Evolutionary conservation across 305 asterid genomes (phyloP).

Genomic region (Coffea humblotiana): DNA sequence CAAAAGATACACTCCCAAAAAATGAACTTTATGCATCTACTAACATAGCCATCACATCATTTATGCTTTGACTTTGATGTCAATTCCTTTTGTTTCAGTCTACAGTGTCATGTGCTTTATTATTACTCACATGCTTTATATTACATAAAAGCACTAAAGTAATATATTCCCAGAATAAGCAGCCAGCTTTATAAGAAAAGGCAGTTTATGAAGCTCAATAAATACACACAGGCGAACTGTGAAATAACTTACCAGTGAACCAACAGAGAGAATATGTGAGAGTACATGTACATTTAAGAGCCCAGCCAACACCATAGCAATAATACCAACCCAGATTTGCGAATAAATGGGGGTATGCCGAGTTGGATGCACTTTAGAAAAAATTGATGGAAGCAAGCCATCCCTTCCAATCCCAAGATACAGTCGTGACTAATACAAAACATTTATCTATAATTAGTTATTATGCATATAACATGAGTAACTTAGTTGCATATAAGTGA

Average conservation of each 20-base stretch:
- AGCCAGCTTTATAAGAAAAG: constrained; percentile 6
- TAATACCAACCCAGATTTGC: constrained; percentile 87
- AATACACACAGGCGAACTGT: not conserved
- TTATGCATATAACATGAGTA: not conserved
- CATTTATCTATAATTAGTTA: constrained; percentile 6
- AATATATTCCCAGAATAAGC: not conserved
- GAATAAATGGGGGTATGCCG: constrained; percentile 89
- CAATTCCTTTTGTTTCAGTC: not conserved
- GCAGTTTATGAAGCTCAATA: not conserved
- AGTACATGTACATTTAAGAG: constrained; percentile 63
- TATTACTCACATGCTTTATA: not conserved
- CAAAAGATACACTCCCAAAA: not conserved
- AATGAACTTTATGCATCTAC: not conserved
- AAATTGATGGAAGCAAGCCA: constrained; percentile 79
- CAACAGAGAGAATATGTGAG: constrained; percentile 56
- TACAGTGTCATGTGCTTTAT: not conserved
- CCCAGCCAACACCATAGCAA: constrained; percentile 72
- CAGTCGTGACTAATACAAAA: constrained; percentile 65
- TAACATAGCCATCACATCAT: not conserved
- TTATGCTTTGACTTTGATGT: not conserved
- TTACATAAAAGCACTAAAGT: not conserved
- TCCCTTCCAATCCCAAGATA: constrained; percentile 99
- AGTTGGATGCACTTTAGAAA: constrained; percentile 70
- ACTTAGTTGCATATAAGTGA: not conserved
- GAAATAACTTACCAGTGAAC: constrained; percentile 34